phyloP scores from a whole-genome alignment of 352 stramenopile genomes.

The Phytopythium mirpurense region DNA sequence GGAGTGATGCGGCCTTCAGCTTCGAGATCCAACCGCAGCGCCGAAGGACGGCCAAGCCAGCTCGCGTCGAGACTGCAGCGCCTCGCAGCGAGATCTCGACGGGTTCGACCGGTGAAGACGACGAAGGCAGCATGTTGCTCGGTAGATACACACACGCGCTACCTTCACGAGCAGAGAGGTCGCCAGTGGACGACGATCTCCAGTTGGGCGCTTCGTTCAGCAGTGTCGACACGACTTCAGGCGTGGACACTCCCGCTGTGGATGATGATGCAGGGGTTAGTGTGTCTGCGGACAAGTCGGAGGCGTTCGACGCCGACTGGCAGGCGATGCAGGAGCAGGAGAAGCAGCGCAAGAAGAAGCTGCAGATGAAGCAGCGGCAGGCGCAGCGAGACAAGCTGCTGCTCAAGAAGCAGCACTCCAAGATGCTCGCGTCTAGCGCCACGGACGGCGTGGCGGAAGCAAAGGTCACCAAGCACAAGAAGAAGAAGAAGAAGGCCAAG shows the following conservation, averaged over 20 bases:
- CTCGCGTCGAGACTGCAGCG: neutral
- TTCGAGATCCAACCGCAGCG: conserved; percentile 44
- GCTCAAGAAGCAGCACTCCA: conserved; percentile 47
- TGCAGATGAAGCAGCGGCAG: conserved; percentile 72
- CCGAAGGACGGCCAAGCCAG: conserved; percentile 12
- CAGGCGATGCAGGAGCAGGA: conserved; percentile 69
- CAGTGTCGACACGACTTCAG: neutral
- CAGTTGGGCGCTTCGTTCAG: neutral
- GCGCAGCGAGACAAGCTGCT: conserved; percentile 65
- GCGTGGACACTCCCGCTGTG: neutral
- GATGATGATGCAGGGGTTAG: neutral
- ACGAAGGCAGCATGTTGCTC: conserved; percentile 8
- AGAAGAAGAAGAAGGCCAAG: conserved; percentile 34
- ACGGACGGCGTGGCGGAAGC: neutral
- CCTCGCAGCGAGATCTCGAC: conserved; percentile 7
- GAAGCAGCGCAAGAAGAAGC: conserved; percentile 60
- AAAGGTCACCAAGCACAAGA: neutral
- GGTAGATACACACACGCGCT: conserved; percentile 18
- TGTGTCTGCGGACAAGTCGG: neutral
- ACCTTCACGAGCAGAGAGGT: conserved; percentile 5
- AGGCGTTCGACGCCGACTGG: conserved; percentile 55
- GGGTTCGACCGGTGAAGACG: conserved; percentile 14
- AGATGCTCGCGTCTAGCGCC: neutral
- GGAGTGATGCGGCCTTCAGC: conserved; percentile 26
- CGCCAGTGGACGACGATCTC: conserved; percentile 18